Conservation (phyloP, 148 eudicot species). For the Vaccinium darrowii region DNA sequence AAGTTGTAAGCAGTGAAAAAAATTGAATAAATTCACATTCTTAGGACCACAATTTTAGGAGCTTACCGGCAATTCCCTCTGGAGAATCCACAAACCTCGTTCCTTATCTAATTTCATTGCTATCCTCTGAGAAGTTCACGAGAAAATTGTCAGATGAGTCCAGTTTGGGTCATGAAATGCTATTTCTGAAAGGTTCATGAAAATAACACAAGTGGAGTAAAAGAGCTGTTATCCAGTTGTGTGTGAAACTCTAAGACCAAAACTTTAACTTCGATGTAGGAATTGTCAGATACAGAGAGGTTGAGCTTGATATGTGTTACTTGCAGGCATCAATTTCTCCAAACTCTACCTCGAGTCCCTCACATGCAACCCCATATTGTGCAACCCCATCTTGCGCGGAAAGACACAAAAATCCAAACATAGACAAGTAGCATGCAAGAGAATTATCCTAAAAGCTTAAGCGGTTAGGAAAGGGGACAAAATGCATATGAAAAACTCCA, state of each 20-base stretch:
- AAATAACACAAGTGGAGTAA: background rate
- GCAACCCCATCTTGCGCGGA: background rate
- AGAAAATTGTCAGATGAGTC: conserved; percentile 7
- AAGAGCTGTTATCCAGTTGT: background rate
- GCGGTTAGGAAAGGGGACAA: background rate
- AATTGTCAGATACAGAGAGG: background rate
- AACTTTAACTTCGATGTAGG: background rate
- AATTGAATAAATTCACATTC: background rate
- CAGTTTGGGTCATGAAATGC: background rate
- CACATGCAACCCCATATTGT: background rate
- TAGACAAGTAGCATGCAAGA: background rate
- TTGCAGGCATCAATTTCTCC: background rate
- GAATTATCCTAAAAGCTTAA: background rate
- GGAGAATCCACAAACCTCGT: conserved; percentile 66
- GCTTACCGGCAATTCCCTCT: conserved; percentile 80
- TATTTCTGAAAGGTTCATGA: background rate
- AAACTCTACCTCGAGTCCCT: background rate
- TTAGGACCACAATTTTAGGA: background rate
- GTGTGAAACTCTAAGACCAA: background rate
- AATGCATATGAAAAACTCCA: background rate
- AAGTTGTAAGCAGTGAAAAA: background rate
- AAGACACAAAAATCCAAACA: background rate
- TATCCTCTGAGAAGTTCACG: conserved; percentile 47
- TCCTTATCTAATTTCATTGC: conserved; percentile 59
- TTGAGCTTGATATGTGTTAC: background rate